Conservation (phyloP, 1,139 yeast genomes). For the Candida gigantensis region DNA sequence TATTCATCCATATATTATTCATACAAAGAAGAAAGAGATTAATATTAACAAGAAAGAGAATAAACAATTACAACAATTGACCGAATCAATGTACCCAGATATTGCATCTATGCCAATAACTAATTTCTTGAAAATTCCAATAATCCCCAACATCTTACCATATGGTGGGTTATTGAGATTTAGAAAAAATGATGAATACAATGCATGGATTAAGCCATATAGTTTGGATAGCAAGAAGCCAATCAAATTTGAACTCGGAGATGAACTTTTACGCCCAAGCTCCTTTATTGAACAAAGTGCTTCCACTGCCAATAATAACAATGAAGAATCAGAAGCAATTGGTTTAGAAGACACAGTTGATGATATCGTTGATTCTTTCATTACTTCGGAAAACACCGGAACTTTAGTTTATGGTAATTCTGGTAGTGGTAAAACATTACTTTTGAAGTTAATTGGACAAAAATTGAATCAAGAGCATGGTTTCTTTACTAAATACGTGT, state of each 20-base stretch:
- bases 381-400: conserved; percentile 52
- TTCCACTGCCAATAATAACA: conserved; percentile 8
- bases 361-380: conserved; percentile 45
- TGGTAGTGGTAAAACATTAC: conserved; percentile 78
- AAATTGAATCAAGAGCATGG: conserved; percentile 39
- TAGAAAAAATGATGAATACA: conserved; percentile 43
- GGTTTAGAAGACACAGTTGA: conserved; percentile 56
- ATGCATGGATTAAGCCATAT: conserved; percentile 47
- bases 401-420: conserved; percentile 66
- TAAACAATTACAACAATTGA: conserved; percentile 19
- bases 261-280: conserved; percentile 51
- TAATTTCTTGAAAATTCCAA: conserved; percentile 52
- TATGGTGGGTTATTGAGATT: conserved; percentile 64
- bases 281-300: conserved; percentile 41
- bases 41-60: conserved; percentile 24
- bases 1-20: conserved; percentile 59
- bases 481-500: conserved; percentile 42
- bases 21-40: conserved; percentile 27
- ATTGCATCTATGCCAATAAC: conserved; percentile 39
- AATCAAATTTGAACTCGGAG: conserved; percentile 51
- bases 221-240: conserved; percentile 25
- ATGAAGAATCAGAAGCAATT: conserved; percentile 36
- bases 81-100: conserved; percentile 15
- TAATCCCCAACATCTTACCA: conserved; percentile 48
- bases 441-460: conserved; percentile 45